Evolutionary conservation across 345 rosid species (phyloP).

Genomic region (Kernera saxatilis): DNA sequence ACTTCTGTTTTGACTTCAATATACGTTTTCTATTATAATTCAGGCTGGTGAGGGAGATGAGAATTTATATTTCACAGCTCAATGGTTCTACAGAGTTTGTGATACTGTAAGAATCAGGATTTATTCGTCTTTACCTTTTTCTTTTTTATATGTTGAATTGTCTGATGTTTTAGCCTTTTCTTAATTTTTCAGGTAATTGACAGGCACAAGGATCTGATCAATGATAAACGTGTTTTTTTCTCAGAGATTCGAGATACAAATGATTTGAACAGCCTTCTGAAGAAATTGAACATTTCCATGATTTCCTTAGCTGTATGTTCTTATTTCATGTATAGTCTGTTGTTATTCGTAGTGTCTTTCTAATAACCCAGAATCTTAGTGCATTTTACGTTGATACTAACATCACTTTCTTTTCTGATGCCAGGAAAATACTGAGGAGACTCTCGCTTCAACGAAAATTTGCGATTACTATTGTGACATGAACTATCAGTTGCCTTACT

Average conservation of each 20-base stretch:
- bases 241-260: slow-evolving; percentile 55
- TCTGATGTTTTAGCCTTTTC: not conserved
- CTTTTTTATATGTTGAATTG: not conserved
- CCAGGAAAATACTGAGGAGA: slow-evolving; percentile 40
- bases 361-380: not conserved
- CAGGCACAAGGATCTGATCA: slow-evolving; percentile 15
- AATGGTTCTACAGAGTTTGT: slow-evolving; percentile 66
- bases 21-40: not conserved
- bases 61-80: slow-evolving; percentile 45
- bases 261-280: slow-evolving; percentile 42
- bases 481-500: slow-evolving; percentile 45
- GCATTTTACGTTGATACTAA: not conserved
- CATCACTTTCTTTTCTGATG: slow-evolving; percentile 3
- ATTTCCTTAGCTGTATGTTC: slow-evolving; percentile 39
- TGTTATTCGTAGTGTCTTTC: not conserved
- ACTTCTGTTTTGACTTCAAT: not conserved
- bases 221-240: slow-evolving; percentile 49
- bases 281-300: slow-evolving; percentile 43
- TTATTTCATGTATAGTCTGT: not conserved
- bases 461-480: slow-evolving; percentile 64
- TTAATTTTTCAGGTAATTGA: slow-evolving; percentile 45
- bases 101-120: slow-evolving; percentile 55
- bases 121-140: not conserved
- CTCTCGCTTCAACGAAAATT: slow-evolving; percentile 5
- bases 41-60: slow-evolving; percentile 57